These are phyloP conservation scores for Tetraselmis chui DNA, from an alignment of 139 green algal genomes.

Conservation along the genomic window DNA sequence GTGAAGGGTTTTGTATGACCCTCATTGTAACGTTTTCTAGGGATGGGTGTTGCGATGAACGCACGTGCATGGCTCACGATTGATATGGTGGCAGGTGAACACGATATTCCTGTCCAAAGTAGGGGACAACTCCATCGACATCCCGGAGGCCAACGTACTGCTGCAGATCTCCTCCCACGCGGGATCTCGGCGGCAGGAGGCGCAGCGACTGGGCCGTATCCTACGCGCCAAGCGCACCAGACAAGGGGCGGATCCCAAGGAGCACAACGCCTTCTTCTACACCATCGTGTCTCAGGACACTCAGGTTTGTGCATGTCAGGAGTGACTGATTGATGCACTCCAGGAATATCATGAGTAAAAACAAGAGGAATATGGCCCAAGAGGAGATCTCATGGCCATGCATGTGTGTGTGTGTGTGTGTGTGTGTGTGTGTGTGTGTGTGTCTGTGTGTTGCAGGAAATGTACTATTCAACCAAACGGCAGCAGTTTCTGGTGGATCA, in stretches of 20 bases:
- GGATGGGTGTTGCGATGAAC: too few relatives aligned
- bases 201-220: conserved; percentile 94
- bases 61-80: background rate
- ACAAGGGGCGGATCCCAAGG: conserved; percentile 30
- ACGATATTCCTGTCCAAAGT: conserved; percentile 99
- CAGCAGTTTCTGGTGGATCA: conserved; percentile 99
- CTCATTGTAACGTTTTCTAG: too few relatives aligned
- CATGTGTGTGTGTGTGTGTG: background rate
- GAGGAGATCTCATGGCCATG: too few relatives aligned
- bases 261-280: conserved; percentile 99
- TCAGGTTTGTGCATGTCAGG: too few relatives aligned
- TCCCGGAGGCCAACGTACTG: conserved; percentile 98
- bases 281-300: conserved; percentile 96
- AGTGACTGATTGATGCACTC: too few relatives aligned
- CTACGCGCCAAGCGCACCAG: conserved; percentile 82
- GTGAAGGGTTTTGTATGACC: too few relatives aligned
- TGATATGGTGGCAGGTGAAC: conserved; percentile 62
- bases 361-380: too few relatives aligned
- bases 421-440: background rate
- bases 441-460: conserved; percentile 70
- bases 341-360: too few relatives aligned
- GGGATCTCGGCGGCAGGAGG: conserved; percentile 88
- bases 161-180: conserved; percentile 96
- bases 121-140: conserved; percentile 98
- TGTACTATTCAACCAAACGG: conserved; percentile 94